Evolutionary conservation across 345 rosid genomes (phyloP).

Genomic region (Gossypioides kirkii): DNA sequence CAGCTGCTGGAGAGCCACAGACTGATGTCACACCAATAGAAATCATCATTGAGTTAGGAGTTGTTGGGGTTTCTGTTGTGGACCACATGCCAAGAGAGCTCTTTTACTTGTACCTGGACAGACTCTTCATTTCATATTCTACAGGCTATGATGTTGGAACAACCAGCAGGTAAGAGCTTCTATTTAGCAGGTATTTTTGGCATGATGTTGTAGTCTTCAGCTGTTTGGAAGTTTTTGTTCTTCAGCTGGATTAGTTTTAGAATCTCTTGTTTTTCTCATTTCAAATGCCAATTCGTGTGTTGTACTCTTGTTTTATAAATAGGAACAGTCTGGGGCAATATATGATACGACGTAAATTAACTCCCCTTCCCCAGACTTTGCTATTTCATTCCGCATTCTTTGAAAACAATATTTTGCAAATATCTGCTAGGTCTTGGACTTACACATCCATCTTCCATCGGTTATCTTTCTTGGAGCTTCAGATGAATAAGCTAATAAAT

Average conservation of each 20-base stretch:
- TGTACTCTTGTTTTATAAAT: not conserved
- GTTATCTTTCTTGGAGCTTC: not conserved
- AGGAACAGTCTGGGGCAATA: not conserved
- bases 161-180: constrained; percentile 70
- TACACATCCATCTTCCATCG: not conserved
- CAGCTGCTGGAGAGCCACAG: constrained; percentile 39
- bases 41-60: constrained; percentile 81
- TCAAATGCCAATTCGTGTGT: not conserved
- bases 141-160: constrained; percentile 90
- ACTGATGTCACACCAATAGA: constrained; percentile 49
- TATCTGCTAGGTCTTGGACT: constrained; percentile 2
- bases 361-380: not conserved
- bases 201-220: not conserved
- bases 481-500: constrained; percentile 7
- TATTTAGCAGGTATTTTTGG: not conserved
- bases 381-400: not conserved
- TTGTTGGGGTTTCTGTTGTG: constrained; percentile 78
- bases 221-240: not conserved
- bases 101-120: constrained; percentile 67
- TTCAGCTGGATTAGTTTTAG: not conserved
- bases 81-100: constrained; percentile 90
- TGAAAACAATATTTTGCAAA: not conserved
- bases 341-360: not conserved
- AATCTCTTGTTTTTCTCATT: not conserved
- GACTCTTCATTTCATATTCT: constrained; percentile 75